Base-by-base conservation (phyloP, 2,329 filamentous ascomycete genomes). In the Botrytis porri region DNA sequence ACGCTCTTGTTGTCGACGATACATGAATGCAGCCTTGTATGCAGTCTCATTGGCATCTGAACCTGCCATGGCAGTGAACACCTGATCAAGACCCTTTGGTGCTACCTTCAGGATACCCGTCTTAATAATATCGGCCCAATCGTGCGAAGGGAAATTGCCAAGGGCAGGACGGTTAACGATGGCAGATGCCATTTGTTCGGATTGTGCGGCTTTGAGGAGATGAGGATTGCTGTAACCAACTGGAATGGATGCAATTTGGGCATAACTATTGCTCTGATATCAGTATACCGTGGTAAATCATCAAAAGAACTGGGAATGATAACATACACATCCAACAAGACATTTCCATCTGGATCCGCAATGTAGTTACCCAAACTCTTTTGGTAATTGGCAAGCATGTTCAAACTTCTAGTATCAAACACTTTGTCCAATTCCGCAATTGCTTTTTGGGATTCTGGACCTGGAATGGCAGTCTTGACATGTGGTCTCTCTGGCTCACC, bases 21-120 rank as follows among this genome's bases (percentile, higher is more conserved):
- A 93, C 90, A 95, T 95, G 84, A 95, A 94, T 39, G 93, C 92
- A 22, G 93, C 93, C 84, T 95, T 95, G 87, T 92, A 95, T 72
- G 93, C 93, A 66, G 92, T 90, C 83, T 95, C 93, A 83, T 95
- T 95, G 82, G 93, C 93, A 80, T 95, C 93, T 48, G 92, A 94
- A 74, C 93, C 93, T 61, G 92, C 88, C 84, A 92, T 89, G 69
- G 89, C 92, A 64, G 93, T 95, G 84, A 95, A 95, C 78, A 95
- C 92, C 83, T 94, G 91, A 84, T 93, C 85, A 73, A 93, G 84
- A 64, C 92, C 92, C 81, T 90, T 90, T 65, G 93, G 93, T 0
- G 93, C 92, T 64, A 91, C 92, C 72, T 86, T 87, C 61, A 95
- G 86, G 73, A 94, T 87, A 76, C 92, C 92, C 22, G 89, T 88